Base-by-base conservation (phyloP, 148 eudicot species). In the Nepenthes gracilis region DNA sequence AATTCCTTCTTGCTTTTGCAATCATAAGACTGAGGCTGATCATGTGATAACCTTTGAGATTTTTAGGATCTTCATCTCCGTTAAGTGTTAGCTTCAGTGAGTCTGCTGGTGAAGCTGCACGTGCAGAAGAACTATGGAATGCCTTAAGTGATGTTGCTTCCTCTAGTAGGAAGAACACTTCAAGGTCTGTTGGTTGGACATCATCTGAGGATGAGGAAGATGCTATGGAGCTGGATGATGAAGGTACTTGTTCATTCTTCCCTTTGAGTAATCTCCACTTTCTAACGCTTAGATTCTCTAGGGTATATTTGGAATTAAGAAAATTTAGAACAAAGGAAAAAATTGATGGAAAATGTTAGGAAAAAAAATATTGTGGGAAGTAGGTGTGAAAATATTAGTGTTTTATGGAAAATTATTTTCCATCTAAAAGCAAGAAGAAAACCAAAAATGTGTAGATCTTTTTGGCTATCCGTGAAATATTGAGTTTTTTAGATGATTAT, bases 181-280 rank as follows among this genome's bases (percentile, higher is more conserved):
- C 34, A 33, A 69, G 49, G 49, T 71, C 78, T 54, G 75, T 66
- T 63, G 75, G 83, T 57, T 93, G 96, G 98, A 74, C 87, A 9
- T 80, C 98, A 9, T 88, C 96, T 62, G 96, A 86, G 62, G 98
- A 93, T 59, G 96, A 88, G 59, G 82, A 77, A 40, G 95, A 88
- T 60, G 72, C 71, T 47, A 81, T 82, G 89, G 92, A 88, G 64
- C 79, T 80, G 66, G 95, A 86, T 71, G 88, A 66, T 78, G 83
- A 83, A 76, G 95, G 95, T 84, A 53, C 13, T 54, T 52, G 6
- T 55, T 66, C 10, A 2, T 49, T 11, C 15, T 2, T 49, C 3
- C 12, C 15, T 0, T 11, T 49, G 23, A 23, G 23, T 23, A 23
- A 49, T 32, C 9, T 57, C 34, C 57, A 40, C 53, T 49, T 49